Conservation (phyloP, 1,284 basidiomycete genomes). For the Cerioporus squamosus region DNA sequence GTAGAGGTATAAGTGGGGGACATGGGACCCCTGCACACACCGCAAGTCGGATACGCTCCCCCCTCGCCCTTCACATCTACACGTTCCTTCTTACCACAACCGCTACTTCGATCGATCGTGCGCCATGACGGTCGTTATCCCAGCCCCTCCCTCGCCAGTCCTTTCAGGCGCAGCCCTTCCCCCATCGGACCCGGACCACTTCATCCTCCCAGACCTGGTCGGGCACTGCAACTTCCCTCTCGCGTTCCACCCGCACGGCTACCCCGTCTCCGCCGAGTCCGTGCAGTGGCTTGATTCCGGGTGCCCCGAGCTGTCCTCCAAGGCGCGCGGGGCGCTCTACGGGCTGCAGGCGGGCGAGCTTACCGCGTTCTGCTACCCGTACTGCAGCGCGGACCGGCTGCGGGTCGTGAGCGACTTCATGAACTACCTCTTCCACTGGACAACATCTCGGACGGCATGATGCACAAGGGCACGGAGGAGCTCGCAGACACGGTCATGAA, state of each 20-base stretch:
- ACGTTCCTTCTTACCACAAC: background rate
- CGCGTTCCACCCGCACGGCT: slow-evolving; percentile 54
- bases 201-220: slow-evolving; percentile 69
- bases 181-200: slow-evolving; percentile 28
- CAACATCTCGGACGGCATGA: slow-evolving; percentile 44
- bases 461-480: slow-evolving; percentile 33
- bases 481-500: slow-evolving; percentile 43
- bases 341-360: slow-evolving; percentile 70
- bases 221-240: slow-evolving; percentile 62
- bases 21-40: background rate
- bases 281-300: slow-evolving; percentile 63
- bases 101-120: background rate
- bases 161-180: background rate
- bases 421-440: slow-evolving; percentile 45
- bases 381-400: slow-evolving; percentile 54
- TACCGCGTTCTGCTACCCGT: slow-evolving; percentile 66
- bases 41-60: background rate
- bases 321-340: slow-evolving; percentile 53
- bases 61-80: background rate
- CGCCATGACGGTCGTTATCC: background rate
- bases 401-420: slow-evolving; percentile 56
- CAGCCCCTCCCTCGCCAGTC: background rate
- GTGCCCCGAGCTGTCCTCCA: slow-evolving; percentile 45
- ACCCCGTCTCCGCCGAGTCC: slow-evolving; percentile 57
- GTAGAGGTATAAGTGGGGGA: background rate